Base-by-base conservation (phyloP, 2,329 filamentous ascomycete genomes). In the Scedosporium apiospermum region DNA sequence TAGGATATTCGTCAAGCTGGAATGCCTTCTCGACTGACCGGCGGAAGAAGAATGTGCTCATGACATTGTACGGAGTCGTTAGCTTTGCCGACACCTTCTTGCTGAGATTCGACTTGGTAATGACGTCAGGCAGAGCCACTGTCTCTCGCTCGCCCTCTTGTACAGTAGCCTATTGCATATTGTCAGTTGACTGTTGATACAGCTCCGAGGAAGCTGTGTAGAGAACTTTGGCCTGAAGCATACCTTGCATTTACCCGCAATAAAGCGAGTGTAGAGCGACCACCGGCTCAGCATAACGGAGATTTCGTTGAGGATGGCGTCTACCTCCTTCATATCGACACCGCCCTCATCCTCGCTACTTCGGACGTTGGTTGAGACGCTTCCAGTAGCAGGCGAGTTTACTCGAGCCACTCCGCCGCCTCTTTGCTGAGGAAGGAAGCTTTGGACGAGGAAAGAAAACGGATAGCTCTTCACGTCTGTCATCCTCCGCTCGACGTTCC, bases 401-500 rank as follows among this genome's bases (percentile, higher is more conserved):
- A 91, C 85, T 55, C 91, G 84, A 2, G 88, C 83, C 1, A 87
- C 87, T 6, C 51, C 51, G 1, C 84, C 85, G 5, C 84, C 79
- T 65, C 88, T 88, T 63, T 91, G 88, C 34, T 83, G 80, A 0
- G 90, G 86, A 57, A 96, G 73, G 72, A 96, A 97, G 76, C 93
- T 97, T 75, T 97, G 93, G 0, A 98, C 93, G 55, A 99, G 78
- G 71, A 99, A 99, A 0, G 93, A 96, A 73, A 96, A 99, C 0
- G 95, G 93, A 71, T 99, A 99, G 62, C 93, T 96, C 77, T 96
- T 98, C 74, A 96, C 91, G 70, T 99, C 95, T 2, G 90, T 98
- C 65, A 99, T 79, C 71, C 89, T 91, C 68, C 93, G 85, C 71
- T 93, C 90, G 58, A 99, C 85, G 64, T 80, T 84, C 64, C 92